Evolutionary conservation across 495 filamentous ascomycete species (phyloP).

Genomic region (Aspergillus campestris): DNA sequence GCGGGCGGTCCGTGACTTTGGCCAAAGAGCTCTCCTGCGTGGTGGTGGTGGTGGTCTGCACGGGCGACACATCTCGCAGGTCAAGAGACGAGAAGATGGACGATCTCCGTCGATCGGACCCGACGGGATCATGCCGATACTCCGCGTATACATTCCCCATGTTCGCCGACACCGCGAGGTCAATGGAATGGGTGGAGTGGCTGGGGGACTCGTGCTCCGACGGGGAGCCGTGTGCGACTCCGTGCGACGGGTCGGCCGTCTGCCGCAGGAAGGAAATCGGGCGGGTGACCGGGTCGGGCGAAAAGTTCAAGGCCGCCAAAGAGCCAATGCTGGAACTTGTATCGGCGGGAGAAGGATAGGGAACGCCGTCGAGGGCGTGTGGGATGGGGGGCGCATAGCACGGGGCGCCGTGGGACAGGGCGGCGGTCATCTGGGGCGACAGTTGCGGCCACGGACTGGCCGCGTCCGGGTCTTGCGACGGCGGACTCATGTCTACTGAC

Average conservation of each 20-base stretch:
- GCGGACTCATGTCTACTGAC: constrained; percentile 16
- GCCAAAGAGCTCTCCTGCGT: constrained; percentile 6
- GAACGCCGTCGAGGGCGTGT: constrained; percentile 10
- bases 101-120: constrained; percentile 2
- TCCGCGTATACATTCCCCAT: too few species aligned
- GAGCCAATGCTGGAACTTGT: constrained; percentile 23
- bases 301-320: constrained; percentile 24
- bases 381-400: constrained; percentile 14
- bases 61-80: not conserved
- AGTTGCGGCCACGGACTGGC: constrained; percentile 19
- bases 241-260: constrained; percentile 10
- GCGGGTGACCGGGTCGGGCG: constrained; percentile 23
- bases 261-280: constrained; percentile 32
- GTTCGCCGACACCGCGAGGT: too few species aligned
- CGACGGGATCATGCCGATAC: constrained; percentile 7
- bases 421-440: constrained; percentile 9
- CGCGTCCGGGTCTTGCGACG: constrained; percentile 13
- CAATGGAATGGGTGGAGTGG: constrained; percentile 7
- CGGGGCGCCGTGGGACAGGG: constrained; percentile 8
- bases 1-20: constrained; percentile 5
- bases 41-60: not conserved
- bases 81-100: constrained; percentile 1
- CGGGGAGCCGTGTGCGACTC: not conserved
- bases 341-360: constrained; percentile 20
- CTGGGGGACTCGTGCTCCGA: constrained; percentile 3